These are phyloP conservation scores for Xylaria grammica DNA, from an alignment of 495 filamentous ascomycete genomes.

Conservation along the genomic window DNA sequence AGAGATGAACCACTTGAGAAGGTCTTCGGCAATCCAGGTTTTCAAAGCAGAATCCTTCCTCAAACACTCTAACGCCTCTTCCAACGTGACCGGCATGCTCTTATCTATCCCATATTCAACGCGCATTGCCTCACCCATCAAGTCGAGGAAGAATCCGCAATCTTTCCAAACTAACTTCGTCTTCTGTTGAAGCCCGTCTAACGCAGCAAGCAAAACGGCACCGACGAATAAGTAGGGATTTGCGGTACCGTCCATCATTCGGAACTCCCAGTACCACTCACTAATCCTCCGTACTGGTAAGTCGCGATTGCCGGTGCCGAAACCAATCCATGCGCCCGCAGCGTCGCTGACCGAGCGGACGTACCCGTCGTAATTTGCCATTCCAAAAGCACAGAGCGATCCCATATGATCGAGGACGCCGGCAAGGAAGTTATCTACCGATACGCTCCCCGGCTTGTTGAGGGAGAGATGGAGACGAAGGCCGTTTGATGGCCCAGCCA, in stretches of 20 bases:
- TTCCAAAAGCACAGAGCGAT: slow-evolving; percentile 5
- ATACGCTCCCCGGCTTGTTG: neutral
- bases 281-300: neutral
- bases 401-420: slow-evolving; percentile 7
- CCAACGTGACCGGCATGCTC: neutral
- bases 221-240: slow-evolving; percentile 1
- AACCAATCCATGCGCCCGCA: slow-evolving; percentile 7
- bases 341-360: neutral
- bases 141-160: slow-evolving; percentile 2
- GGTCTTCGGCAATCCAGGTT: neutral
- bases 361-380: slow-evolving; percentile 6
- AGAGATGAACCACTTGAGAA: neutral
- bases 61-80: neutral
- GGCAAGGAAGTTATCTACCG: neutral
- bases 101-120: neutral
- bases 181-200: neutral
- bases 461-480: neutral
- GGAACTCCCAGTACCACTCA: slow-evolving; percentile 2
- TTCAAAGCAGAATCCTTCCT: neutral
- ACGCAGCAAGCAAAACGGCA: neutral
- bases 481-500: neutral
- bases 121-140: neutral
- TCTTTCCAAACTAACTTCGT: slow-evolving; percentile 1
- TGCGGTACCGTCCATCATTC: slow-evolving; percentile 7
- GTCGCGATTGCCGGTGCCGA: slow-evolving; percentile 6